Evolutionary conservation across 169 alveolate genomes (phyloP), one percentile per base, ranked within the genome.

Genomic region (Cryptosporidium canis): DNA sequence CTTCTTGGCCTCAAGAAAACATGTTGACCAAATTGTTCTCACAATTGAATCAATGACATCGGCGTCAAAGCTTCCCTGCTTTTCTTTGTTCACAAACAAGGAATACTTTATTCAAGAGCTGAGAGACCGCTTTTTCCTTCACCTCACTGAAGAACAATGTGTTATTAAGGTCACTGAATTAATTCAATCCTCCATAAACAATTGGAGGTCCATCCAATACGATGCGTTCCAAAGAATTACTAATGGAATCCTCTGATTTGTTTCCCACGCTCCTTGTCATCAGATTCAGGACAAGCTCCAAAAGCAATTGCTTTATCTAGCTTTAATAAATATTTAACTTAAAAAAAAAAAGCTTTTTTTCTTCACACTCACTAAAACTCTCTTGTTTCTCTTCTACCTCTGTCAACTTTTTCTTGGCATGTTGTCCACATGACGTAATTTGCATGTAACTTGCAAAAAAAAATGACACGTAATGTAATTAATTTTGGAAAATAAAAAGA

Each of bases 211-310:
- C 14, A 93, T 95, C 43, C 98, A 97, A 91, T 97, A 97, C 94
- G 99, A 97, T 92, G 95, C 95, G 83, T 97, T 94, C 92, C 99
- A 97, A 94, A 93, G 98, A 67, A 90, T 95, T 43, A 95, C 98
- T 44, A 96, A 97, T 82, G 98, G 98, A n/a, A 97, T 97, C 37
- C 90, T 95, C 91, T 97, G 85, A 87, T 43, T 35, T 2, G 16
- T 51, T 51, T 51, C 9, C 7, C 24, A 21, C 24, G 9, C 33
- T 51, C 24, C 27, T 14, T 12, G n/a, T 51, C 37, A 7, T 7
- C 24, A 51, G 2, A 8, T 21, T 7, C 35, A 7, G 24, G 9
- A 18, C 63, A 18, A 5, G 63, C 0, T 21, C 18, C 35, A 18
- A 4, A 11, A 21, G n/a, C 21, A 7, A 4, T 48, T 48, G 16